Evolutionary conservation across 345 rosid genomes (phyloP).

Genomic region (Lumnitzera littorea): DNA sequence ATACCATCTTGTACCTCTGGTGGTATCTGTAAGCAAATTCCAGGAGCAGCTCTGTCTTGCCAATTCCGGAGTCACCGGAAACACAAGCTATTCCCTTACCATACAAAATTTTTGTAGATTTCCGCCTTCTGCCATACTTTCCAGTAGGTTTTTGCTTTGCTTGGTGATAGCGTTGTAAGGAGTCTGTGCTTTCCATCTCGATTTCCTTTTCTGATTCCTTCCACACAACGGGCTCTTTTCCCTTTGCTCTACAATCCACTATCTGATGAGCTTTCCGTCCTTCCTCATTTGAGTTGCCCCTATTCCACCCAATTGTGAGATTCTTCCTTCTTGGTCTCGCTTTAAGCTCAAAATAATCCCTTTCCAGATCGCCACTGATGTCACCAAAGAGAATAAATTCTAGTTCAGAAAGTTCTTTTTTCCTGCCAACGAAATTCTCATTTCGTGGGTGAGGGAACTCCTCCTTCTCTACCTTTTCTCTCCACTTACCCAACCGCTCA

Average conservation of each 20-base stretch:
- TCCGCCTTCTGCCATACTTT: constrained; percentile 48
- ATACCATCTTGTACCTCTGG: constrained; percentile 89
- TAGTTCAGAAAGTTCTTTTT: constrained; percentile 79
- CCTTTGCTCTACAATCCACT: constrained; percentile 44
- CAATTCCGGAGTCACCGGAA: constrained; percentile 84
- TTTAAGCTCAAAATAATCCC: constrained; percentile 80
- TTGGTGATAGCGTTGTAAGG: constrained; percentile 25
- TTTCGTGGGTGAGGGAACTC: constrained; percentile 87
- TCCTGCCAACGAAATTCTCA: constrained; percentile 76
- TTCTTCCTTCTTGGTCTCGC: constrained; percentile 73
- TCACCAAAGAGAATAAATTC: constrained; percentile 90
- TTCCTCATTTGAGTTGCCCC: constrained; percentile 40
- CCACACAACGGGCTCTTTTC: constrained; percentile 88
- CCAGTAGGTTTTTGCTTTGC: constrained; percentile 32
- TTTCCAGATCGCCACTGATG: constrained; percentile 60
- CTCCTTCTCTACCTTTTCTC: constrained; percentile 70
- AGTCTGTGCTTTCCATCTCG: constrained; percentile 64
- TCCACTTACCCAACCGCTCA: constrained; percentile 75
- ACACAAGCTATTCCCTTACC: constrained; percentile 93
- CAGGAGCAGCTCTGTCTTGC: constrained; percentile 93
- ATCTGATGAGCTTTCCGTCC: constrained; percentile 23
- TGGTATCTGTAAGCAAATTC: constrained; percentile 82
- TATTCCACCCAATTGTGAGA: constrained; percentile 63
- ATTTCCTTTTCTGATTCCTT: constrained; percentile 94
- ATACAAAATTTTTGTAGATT: constrained; percentile 50